Base-by-base conservation (phyloP, 2,329 filamentous ascomycete genomes). In the Neonectria punicea region DNA sequence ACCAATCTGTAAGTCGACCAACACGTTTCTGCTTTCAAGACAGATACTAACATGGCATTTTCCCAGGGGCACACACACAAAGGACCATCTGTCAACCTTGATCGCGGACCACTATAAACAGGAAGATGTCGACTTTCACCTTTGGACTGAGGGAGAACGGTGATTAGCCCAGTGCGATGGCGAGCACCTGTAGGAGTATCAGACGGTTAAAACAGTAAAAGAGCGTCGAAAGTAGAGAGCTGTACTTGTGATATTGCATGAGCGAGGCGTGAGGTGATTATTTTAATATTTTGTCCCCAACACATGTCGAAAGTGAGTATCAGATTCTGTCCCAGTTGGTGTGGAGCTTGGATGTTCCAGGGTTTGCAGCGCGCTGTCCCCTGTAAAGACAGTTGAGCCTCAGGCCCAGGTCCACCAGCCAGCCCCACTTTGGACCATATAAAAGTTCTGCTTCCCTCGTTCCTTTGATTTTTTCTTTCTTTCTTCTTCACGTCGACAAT, bases 31-130 rank as follows among this genome's bases (percentile, higher is more conserved):
- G 30, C 10, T 51, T 16, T 44, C 18, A 61, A 56, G 50, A 30
- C 49, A 18, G 53, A 60, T 39, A 22, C 57, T 63, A 64, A 69
- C 30, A 22, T 32, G 14, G 3, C 11, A 46, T 18, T 16, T 43
- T 20, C 30, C 65, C 4, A 90, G 88, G 68, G 90, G 90, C 34
- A 88, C 87, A 32, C 89, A 91, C 79, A 89, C 90, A 18, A 88
- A 89, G 61, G 90, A 90, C 59, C 92, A 92, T 75, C 80, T 93
- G n/a, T 91, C 92, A 61, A 85, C 88, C 66, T 89, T 93, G 65
- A 89, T 93, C 46, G 87, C 87, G 46, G 92, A 94, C 74, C 92
- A 94, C 76, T 93, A 94, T 78, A 90, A 91, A 69, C 82, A 85
- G 28, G 90, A 93, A 74, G 92, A 94, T 72, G 87, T 91, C 59